A percentile compares a stretch with the other conserved stretches of the same genome.
phyloP scores from a whole-genome alignment of 495 filamentous ascomycete genomes.

The Aspergillus baeticus region DNA sequence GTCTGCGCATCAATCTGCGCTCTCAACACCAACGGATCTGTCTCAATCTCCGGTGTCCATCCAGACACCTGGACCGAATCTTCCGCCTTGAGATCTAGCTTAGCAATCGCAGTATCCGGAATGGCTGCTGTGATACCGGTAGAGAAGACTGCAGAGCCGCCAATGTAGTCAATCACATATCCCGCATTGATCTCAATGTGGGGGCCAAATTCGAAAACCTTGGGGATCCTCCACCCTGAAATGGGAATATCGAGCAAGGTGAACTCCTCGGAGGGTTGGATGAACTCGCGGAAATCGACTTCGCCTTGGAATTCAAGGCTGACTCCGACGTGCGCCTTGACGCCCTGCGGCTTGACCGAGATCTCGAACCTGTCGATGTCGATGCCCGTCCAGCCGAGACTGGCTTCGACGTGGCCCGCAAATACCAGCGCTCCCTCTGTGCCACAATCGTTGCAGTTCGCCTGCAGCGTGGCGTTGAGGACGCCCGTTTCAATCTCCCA shows the following conservation, averaged over 20 bases:
- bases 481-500: neutral
- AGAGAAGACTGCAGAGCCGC: neutral
- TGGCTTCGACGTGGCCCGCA: constrained; percentile 11
- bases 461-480: constrained; percentile 1
- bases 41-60: constrained; percentile 8
- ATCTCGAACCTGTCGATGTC: constrained; percentile 11
- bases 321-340: constrained; percentile 8
- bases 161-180: constrained; percentile 7
- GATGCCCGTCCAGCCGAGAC: neutral
- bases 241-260: constrained; percentile 6
- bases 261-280: neutral
- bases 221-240: constrained; percentile 2
- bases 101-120: constrained; percentile 7
- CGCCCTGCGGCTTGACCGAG: constrained; percentile 2
- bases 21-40: constrained; percentile 1
- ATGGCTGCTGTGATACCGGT: constrained; percentile 9
- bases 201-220: constrained; percentile 6
- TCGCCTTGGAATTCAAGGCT: constrained; percentile 6
- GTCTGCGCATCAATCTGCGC: constrained; percentile 7
- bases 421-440: constrained; percentile 1
- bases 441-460: constrained; percentile 11
- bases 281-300: neutral
- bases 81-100: constrained; percentile 3
- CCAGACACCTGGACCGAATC: constrained; percentile 1
- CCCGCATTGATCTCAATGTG: constrained; percentile 5